Base-by-base conservation (phyloP, 345 rosid species). In the Diplotaxis tenuifolia region DNA sequence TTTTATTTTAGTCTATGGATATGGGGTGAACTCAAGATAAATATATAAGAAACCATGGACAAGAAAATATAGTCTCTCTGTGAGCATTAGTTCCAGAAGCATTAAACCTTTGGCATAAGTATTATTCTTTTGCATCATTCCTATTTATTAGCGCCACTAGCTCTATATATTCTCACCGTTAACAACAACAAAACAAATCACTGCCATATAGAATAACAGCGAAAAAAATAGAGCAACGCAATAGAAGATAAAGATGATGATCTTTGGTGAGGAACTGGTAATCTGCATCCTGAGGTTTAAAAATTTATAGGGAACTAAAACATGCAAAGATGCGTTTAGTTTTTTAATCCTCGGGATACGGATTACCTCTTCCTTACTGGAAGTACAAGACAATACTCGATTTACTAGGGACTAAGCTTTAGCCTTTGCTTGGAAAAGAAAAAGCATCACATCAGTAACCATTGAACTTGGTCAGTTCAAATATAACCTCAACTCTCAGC, bases 241-340 rank as follows among this genome's bases (percentile, higher is more conserved):
- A 52, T 20, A 62, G 28, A 53, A 4, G 40, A 53, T 3, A 36
- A 67, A 75, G 56, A 25, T 16, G 71, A 31, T 16, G 57, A 11
- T 55, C 29, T 28, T 57, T 70, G 67, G 20, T 64, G 70, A 75
- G 2, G 74, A 75, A 75, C 21, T 32, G 65, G 66, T 76, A 76
- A 76, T 76, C 79, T 76, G 79, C 79, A 76, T 76, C 79, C 75
- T 69, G 80, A 77, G 76, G 80, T 77, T 77, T 77, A 77, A 65
- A 65, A 20, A 36, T 60, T 19, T 4, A 25, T 49, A 7, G 20
- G 36, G 57, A 53, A 10, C n/a, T 31, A 19, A 50, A 18, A 9
- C 42, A 52, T 75, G 63, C n/a, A 16, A 18, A 15, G 42, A 29
- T 22, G 7, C 28, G 2, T 22, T n/a, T 15, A 15, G 70, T 6